Percentiles rank a stretch among this genome's conserved stretches.
Evolutionary conservation across 1,284 basidiomycete species (phyloP).

Genomic region (Phylloboletellus chloephorus): DNA sequence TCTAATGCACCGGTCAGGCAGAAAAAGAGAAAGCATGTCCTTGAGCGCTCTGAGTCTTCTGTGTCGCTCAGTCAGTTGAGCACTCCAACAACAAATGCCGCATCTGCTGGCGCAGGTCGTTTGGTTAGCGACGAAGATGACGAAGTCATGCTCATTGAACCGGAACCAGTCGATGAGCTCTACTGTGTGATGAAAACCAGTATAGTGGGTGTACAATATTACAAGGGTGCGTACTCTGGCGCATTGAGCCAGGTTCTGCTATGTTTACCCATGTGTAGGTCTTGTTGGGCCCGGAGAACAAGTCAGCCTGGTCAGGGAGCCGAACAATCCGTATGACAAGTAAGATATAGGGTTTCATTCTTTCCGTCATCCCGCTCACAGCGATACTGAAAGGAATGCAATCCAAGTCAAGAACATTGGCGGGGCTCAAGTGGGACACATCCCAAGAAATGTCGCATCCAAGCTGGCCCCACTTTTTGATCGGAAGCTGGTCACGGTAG

Average conservation of each 20-base stretch:
- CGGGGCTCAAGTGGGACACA: slow-evolving; percentile 71
- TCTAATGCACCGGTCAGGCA: slow-evolving; percentile 21
- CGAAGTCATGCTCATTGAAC: slow-evolving; percentile 38
- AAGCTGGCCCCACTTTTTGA: slow-evolving; percentile 73
- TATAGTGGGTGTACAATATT: slow-evolving; percentile 81
- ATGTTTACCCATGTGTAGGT: slow-evolving; percentile 37
- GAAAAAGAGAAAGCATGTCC: slow-evolving; percentile 36
- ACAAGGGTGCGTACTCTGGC: slow-evolving; percentile 46
- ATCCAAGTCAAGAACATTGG: slow-evolving; percentile 77
- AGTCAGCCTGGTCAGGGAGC: slow-evolving; percentile 68
- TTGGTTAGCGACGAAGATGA: slow-evolving; percentile 35
- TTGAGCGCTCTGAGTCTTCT: slow-evolving; percentile 20
- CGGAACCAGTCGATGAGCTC: slow-evolving; percentile 57
- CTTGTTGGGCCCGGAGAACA: slow-evolving; percentile 74
- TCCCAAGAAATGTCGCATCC: slow-evolving; percentile 57
- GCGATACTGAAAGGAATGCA: slow-evolving; percentile 48
- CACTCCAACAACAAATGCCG: slow-evolving; percentile 11
- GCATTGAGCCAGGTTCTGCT: neutral
- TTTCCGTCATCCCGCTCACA: neutral
- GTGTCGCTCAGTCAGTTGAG: slow-evolving; percentile 5
- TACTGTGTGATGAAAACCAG: slow-evolving; percentile 56
- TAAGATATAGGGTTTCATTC: slow-evolving; percentile 28
- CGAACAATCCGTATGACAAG: slow-evolving; percentile 63
- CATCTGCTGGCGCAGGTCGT: slow-evolving; percentile 10
- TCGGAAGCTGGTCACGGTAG: slow-evolving; percentile 53